These are phyloP conservation scores for Bocquillonia castaneifolia DNA, from an alignment of 441 rosid species.

Conservation along the genomic window DNA sequence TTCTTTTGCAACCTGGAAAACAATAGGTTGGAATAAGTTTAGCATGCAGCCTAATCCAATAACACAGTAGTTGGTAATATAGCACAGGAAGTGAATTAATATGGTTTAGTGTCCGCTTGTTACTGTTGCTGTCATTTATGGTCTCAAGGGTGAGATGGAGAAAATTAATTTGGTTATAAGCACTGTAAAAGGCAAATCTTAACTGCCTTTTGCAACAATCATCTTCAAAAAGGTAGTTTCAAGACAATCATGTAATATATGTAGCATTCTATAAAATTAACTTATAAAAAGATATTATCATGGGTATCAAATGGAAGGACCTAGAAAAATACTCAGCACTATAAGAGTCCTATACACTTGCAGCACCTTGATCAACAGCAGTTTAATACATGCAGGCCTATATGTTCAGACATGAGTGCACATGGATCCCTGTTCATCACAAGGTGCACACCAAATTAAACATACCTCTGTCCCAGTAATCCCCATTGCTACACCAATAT, in stretches of 20 bases:
- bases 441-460: background rate
- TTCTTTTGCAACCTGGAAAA: conserved; percentile 83
- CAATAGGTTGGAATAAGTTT: background rate
- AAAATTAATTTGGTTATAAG: too few relatives aligned
- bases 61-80: background rate
- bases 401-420: background rate
- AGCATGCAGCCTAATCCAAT: background rate
- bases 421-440: background rate
- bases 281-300: background rate
- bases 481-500: conserved; percentile 92
- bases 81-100: background rate
- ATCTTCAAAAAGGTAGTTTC: background rate
- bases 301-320: background rate
- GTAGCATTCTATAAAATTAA: background rate
- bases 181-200: too few relatives aligned
- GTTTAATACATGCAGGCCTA: background rate
- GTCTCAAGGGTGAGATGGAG: background rate
- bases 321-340: background rate
- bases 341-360: background rate
- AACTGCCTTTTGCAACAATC: background rate
- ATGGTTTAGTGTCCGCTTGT: background rate
- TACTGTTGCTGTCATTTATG: background rate
- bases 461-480: conserved; percentile 89
- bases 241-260: background rate
- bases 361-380: too few relatives aligned